phyloP scores from a whole-genome alignment of 495 filamentous ascomycete genomes.

The Tuber microsphaerosporum region DNA sequence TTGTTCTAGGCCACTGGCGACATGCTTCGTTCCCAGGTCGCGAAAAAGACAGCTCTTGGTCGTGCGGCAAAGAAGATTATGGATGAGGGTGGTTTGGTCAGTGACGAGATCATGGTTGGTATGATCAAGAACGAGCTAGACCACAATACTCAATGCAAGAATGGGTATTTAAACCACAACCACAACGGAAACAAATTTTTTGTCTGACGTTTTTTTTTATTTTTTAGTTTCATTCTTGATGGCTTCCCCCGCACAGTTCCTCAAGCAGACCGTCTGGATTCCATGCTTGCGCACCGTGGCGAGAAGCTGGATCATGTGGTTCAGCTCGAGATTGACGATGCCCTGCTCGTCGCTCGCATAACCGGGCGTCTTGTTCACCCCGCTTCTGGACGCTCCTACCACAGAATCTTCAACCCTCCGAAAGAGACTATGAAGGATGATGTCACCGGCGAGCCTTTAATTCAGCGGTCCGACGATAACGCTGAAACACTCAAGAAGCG shows the following conservation, averaged over 20 bases:
- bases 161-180: slow-evolving; percentile 57
- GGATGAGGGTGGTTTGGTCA: slow-evolving; percentile 94
- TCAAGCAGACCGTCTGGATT: slow-evolving; percentile 88
- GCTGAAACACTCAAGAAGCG: slow-evolving; percentile 96
- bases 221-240: slow-evolving; percentile 86
- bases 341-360: slow-evolving; percentile 86
- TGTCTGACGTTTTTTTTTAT: slow-evolving; percentile 6
- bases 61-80: slow-evolving; percentile 99
- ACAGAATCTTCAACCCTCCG: slow-evolving; percentile 98
- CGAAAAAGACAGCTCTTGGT: slow-evolving; percentile 91
- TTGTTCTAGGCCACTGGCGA: slow-evolving; percentile 80
- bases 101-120: slow-evolving; percentile 97
- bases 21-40: slow-evolving; percentile 97
- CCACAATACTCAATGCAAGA: slow-evolving; percentile 89
- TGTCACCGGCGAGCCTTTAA: slow-evolving; percentile 88
- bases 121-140: slow-evolving; percentile 98
- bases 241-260: slow-evolving; percentile 95
- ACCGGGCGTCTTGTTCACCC: slow-evolving; percentile 93
- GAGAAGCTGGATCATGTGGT: slow-evolving; percentile 86
- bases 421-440: slow-evolving; percentile 92
- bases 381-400: slow-evolving; percentile 90
- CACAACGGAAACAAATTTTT: slow-evolving; percentile 7
- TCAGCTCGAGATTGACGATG: slow-evolving; percentile 94
- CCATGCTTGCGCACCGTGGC: slow-evolving; percentile 67
- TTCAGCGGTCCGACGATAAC: slow-evolving; percentile 96